Evolutionary conservation across 2,329 filamentous ascomycete species (phyloP).

Genomic region (Penicillium digitatum): DNA sequence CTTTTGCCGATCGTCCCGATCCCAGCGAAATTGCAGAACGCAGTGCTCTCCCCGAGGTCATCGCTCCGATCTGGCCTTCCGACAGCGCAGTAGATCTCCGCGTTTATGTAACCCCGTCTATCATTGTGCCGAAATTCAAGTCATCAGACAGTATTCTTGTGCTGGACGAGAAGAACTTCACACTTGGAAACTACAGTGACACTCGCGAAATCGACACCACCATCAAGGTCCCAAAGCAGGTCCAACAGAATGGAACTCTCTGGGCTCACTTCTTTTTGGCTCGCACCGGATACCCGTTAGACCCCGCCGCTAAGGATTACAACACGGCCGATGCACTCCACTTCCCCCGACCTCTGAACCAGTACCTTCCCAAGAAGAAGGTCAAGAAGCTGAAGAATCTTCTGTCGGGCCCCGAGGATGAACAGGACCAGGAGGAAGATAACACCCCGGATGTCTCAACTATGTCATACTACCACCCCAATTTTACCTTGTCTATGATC

Average conservation of each 20-base stretch:
- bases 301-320: slow-evolving; percentile 69
- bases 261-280: slow-evolving; percentile 93
- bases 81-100: slow-evolving; percentile 76
- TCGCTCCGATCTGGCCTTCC: slow-evolving; percentile 84
- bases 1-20: slow-evolving; percentile 62
- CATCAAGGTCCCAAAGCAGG: slow-evolving; percentile 70
- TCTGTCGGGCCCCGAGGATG: slow-evolving; percentile 55
- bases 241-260: slow-evolving; percentile 88
- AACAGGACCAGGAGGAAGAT: slow-evolving; percentile 51
- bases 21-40: slow-evolving; percentile 35
- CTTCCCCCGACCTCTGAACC: slow-evolving; percentile 79
- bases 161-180: slow-evolving; percentile 74
- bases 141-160: slow-evolving; percentile 66
- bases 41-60: slow-evolving; percentile 59
- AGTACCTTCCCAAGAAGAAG: slow-evolving; percentile 90
- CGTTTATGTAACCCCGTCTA: slow-evolving; percentile 76
- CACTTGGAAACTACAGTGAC: slow-evolving; percentile 73
- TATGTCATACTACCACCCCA: slow-evolving; percentile 88
- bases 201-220: slow-evolving; percentile 70
- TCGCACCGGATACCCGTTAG: slow-evolving; percentile 68
- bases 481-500: slow-evolving; percentile 83
- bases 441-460: slow-evolving; percentile 63
- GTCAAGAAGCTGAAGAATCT: slow-evolving; percentile 81
- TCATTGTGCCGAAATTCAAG: slow-evolving; percentile 61
- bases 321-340: slow-evolving; percentile 74